phyloP scores from a whole-genome alignment of 345 rosid genomes.

The Psidium friedrichsthalianum region DNA sequence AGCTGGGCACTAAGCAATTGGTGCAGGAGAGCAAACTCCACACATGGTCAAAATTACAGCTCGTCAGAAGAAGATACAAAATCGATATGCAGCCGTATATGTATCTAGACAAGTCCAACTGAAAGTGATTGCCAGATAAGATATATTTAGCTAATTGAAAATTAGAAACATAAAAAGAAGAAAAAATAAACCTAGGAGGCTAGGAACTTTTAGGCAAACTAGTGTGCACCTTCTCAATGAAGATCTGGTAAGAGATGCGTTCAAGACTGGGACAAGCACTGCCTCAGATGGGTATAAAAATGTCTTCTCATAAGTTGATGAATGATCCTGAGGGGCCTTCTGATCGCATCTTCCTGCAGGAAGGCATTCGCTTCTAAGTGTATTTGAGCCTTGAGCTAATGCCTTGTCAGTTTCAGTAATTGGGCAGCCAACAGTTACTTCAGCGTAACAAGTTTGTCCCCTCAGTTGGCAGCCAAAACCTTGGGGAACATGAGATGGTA shows the following conservation, averaged over 20 bases:
- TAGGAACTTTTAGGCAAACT: conserved; percentile 1
- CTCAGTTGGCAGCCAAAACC: conserved; percentile 49
- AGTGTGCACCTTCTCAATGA: conserved; percentile 69
- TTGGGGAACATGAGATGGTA: conserved; percentile 54
- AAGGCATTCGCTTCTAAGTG: conserved; percentile 51
- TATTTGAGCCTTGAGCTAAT: conserved; percentile 25
- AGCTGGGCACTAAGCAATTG: background rate
- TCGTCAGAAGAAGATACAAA: background rate
- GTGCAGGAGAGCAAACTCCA: background rate
- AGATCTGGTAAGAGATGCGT: conserved; percentile 70
- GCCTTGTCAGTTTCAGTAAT: conserved; percentile 33
- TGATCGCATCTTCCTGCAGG: conserved; percentile 44
- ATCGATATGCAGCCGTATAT: background rate
- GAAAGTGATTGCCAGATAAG: background rate
- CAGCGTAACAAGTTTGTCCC: conserved; percentile 63
- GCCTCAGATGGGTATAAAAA: conserved; percentile 88
- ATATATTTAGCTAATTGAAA: background rate
- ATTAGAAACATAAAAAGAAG: background rate
- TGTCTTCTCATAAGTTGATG: conserved; percentile 41
- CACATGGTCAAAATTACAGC: background rate
- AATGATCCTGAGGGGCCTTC: conserved; percentile 30
- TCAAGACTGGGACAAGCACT: conserved; percentile 83
- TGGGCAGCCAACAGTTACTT: conserved; percentile 78
- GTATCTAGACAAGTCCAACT: background rate
- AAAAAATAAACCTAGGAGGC: background rate